Base-by-base conservation (phyloP, 164 flowering plant genomes). In the Platanus orientalis region DNA sequence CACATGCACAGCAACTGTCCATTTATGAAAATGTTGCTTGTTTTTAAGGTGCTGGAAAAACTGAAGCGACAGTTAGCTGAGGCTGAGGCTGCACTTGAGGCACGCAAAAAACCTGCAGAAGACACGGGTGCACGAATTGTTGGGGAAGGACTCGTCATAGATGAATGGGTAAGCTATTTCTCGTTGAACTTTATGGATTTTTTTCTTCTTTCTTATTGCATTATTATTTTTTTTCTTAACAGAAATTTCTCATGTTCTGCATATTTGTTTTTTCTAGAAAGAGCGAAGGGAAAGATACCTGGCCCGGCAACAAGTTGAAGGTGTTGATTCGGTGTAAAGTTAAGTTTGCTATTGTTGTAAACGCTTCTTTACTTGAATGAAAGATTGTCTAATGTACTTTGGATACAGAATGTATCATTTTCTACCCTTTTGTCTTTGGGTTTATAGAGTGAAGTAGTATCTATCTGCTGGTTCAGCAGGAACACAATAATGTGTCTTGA, bases 141-240 rank as follows among this genome's bases (percentile, higher is more conserved):
- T 57, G 98, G 96, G n/a, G 97, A 93, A 78, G 97, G 95, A 52
- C 91, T 89, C 63, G 96, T 93, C n/a, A 93, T 93, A 30, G 97
- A 90, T 74, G 95, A 88, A 80, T 86, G 92, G 92, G 95, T 86
- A 66, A 77, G 69, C 66, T 61, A 13, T 9, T 42, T 32, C 1
- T 58, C 20, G 48, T 12, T 32, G 1, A 48, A 27, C 47, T 57
- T 21, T n/a, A 19, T 20, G 14, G 10, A 7, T 50, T 29, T 54
- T 42, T 7, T 47, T 6, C 50, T 54, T 12, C 21, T 28, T 36
- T n/a, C n/a, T n/a, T n/a, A n/a, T n/a, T n/a, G n/a, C n/a, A n/a
- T n/a, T n/a, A n/a, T n/a, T n/a, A n/a, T n/a, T n/a, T n/a, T n/a
- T n/a, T n/a, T n/a, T n/a, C n/a, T n/a, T n/a, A n/a, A n/a, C n/a